Percentiles rank a stretch among this genome's conserved stretches.
phyloP scores from a whole-genome alignment of 2,329 filamentous ascomycete species.

The Thermothelomyces thermophilus region DNA sequence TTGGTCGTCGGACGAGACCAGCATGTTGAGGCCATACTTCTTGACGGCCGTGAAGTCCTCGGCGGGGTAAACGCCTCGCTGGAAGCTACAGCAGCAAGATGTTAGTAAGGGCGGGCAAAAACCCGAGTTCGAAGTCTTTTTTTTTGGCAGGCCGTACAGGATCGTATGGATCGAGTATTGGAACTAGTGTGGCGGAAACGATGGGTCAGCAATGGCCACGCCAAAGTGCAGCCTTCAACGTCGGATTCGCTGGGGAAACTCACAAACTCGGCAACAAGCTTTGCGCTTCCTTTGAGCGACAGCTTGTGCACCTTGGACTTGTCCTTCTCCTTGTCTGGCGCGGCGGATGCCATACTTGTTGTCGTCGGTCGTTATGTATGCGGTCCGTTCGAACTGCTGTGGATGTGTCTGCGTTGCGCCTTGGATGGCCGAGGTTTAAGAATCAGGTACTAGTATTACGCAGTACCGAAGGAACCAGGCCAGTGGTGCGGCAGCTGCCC shows the following conservation, averaged over 20 bases:
- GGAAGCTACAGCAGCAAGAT: constrained; percentile 57
- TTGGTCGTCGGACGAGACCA: constrained; percentile 93
- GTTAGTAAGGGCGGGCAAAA: background rate
- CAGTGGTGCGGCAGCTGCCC: background rate
- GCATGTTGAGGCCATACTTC: constrained; percentile 99
- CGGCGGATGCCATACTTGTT: constrained; percentile 11
- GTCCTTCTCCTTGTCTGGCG: constrained; percentile 52
- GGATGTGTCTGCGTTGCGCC: no score
- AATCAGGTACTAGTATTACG: no score
- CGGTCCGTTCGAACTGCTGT: no score
- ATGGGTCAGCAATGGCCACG: constrained; percentile 15
- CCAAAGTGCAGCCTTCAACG: background rate
- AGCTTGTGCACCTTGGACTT: constrained; percentile 94
- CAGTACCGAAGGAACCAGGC: no score
- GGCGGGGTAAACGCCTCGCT: constrained; percentile 78
- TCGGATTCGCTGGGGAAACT: constrained; percentile 31
- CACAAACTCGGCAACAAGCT: constrained; percentile 93
- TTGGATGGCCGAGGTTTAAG: no score
- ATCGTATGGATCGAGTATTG: constrained; percentile 99
- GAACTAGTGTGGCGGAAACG: constrained; percentile 49
- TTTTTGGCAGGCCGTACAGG: constrained; percentile 49
- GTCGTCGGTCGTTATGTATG: no score
- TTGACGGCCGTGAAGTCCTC: constrained; percentile 97
- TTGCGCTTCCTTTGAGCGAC: constrained; percentile 74
- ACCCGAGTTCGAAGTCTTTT: no score